Conservation (phyloP, 1,139 yeast species). For the Candida sanyaensis region DNA sequence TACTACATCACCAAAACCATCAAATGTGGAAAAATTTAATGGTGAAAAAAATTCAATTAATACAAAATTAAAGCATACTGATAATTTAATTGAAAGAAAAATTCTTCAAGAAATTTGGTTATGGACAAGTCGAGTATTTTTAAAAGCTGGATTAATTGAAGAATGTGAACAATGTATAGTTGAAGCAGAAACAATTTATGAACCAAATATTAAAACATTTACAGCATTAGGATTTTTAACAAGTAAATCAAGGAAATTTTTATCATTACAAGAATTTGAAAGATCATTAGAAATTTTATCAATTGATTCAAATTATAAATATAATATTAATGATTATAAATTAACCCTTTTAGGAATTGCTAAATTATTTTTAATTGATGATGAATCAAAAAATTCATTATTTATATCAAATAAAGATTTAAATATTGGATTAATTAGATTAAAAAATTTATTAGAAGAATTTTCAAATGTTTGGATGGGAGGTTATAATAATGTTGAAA, state of each 20-base stretch:
- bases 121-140: conserved; percentile 68
- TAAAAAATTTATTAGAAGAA: conserved; percentile 63
- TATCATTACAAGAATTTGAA: conserved; percentile 70
- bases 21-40: not conserved
- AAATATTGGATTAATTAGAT: conserved; percentile 65
- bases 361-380: conserved; percentile 51
- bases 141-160: conserved; percentile 51
- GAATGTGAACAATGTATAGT: conserved; percentile 75
- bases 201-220: conserved; percentile 55
- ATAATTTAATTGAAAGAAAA: conserved; percentile 24
- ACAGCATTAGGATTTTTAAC: conserved; percentile 57
- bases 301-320: conserved; percentile 19
- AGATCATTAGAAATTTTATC: conserved; percentile 53
- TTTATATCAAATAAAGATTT: conserved; percentile 53
- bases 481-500: conserved; percentile 64
- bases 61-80: not conserved
- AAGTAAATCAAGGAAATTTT: conserved; percentile 36
- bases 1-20: conserved; percentile 3
- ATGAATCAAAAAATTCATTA: conserved; percentile 31
- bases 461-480: conserved; percentile 44
- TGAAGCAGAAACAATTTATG: conserved; percentile 62
- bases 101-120: conserved; percentile 71
- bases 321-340: conserved; percentile 38
- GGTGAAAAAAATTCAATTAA: not conserved
- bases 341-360: conserved; percentile 70